These are phyloP conservation scores for Dunaliella primolecta DNA, from an alignment of 139 green algal genomes.

Conservation along the genomic window DNA sequence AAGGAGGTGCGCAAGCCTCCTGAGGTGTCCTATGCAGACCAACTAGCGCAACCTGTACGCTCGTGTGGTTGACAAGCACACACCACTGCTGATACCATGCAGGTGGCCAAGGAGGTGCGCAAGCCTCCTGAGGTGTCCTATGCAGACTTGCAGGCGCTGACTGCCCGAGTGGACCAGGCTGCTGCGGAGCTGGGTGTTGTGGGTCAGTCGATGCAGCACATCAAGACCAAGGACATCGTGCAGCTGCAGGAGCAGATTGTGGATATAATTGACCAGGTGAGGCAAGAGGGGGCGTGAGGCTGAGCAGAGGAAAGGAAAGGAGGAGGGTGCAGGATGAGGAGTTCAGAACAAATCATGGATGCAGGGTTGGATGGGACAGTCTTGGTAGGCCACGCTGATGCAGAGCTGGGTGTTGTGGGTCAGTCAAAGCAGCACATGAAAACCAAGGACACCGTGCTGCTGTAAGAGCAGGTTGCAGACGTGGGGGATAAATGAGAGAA, in stretches of 20 bases:
- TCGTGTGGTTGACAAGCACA: conserved; percentile 31
- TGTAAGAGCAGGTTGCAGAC: conserved; percentile 16
- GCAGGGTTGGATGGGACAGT: too few relatives aligned
- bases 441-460: conserved; percentile 15
- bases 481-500: too few relatives aligned
- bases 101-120: conserved; percentile 7
- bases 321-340: too few relatives aligned
- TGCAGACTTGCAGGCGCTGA: conserved; percentile 32
- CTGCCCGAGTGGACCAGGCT: conserved; percentile 12
- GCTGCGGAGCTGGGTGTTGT: background rate
- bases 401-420: background rate
- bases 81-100: background rate
- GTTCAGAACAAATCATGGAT: too few relatives aligned
- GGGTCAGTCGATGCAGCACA: background rate
- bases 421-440: background rate
- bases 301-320: too few relatives aligned
- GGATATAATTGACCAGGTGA: conserved; percentile 22
- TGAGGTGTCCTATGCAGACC: conserved; percentile 40
- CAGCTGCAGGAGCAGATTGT: conserved; percentile 9
- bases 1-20: background rate
- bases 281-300: too few relatives aligned
- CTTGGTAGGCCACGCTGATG: conserved; percentile 11
- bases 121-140: conserved; percentile 29
- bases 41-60: conserved; percentile 13
- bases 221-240: conserved; percentile 19